These are phyloP conservation scores for Entamoeba moshkovskii DNA, from an alignment of 208 protist genomes.

Conservation along the genomic window DNA sequence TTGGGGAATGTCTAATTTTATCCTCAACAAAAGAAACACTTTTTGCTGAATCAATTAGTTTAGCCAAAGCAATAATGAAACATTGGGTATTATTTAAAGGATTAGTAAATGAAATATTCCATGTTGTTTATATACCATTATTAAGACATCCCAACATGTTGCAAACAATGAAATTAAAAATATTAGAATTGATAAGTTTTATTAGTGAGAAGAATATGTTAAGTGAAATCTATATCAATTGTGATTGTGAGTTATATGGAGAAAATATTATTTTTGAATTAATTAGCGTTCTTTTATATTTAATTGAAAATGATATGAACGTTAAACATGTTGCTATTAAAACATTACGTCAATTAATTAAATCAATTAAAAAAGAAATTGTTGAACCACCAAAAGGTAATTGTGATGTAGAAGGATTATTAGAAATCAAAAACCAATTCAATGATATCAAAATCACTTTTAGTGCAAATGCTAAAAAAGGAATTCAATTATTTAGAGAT, in stretches of 20 bases:
- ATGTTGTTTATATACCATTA: neutral
- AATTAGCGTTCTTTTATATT: neutral
- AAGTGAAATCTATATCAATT: neutral
- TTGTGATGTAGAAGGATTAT: neutral
- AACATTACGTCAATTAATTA: neutral
- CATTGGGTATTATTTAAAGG: neutral
- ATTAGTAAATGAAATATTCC: neutral
- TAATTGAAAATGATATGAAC: neutral
- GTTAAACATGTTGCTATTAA: neutral
- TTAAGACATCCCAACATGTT: neutral
- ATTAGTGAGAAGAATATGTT: neutral
- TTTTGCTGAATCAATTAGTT: neutral
- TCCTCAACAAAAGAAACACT: neutral
- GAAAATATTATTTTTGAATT: neutral
- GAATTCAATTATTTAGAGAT: neutral
- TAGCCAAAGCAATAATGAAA: neutral
- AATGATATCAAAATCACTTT: neutral
- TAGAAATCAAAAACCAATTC: neutral
- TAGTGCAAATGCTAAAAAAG: neutral
- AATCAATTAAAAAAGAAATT: neutral
- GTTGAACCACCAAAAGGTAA: neutral
- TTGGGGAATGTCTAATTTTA: neutral
- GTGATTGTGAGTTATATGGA: neutral
- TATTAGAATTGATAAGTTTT: neutral
- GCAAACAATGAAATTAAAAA: neutral